These are phyloP conservation scores for Populus hybrid DNA, from an alignment of 441 rosid genomes.

Conservation along the genomic window DNA sequence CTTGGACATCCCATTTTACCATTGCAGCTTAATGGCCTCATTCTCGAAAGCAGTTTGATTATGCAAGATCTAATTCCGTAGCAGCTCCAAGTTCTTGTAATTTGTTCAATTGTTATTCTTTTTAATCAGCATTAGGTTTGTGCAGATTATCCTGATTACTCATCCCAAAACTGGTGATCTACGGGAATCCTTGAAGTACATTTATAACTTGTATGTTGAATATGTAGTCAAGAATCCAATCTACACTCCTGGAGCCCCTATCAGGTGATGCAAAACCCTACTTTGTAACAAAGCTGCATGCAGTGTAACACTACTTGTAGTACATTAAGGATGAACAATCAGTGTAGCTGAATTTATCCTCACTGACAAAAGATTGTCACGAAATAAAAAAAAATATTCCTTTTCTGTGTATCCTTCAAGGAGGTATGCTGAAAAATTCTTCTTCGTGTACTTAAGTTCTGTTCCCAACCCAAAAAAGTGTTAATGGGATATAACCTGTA, in stretches of 20 bases:
- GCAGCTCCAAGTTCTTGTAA: neutral
- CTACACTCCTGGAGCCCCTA: constrained; percentile 70
- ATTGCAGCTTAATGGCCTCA: neutral
- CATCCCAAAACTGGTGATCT: constrained; percentile 90
- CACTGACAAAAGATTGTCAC: neutral
- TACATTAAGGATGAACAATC: neutral
- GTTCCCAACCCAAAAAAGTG: neutral
- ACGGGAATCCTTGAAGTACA: constrained; percentile 73
- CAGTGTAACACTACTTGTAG: neutral
- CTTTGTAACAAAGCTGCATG: neutral
- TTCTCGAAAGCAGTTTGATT: neutral
- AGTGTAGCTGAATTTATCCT: neutral
- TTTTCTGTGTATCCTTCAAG: neutral
- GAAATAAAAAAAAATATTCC: neutral
- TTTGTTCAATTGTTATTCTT: neutral
- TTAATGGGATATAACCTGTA: neutral
- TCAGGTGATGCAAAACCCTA: constrained; percentile 46
- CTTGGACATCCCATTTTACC: neutral
- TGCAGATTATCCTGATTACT: constrained; percentile 80
- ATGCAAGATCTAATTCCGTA: neutral
- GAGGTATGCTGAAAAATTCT: neutral
- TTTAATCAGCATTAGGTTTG: neutral
- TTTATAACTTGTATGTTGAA: constrained; percentile 83
- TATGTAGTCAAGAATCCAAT: constrained; percentile 83
- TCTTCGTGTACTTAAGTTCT: neutral